These are phyloP conservation scores for Paraurostyla sp. DNA, from an alignment of 73 alveolate species.

Conservation along the genomic window DNA sequence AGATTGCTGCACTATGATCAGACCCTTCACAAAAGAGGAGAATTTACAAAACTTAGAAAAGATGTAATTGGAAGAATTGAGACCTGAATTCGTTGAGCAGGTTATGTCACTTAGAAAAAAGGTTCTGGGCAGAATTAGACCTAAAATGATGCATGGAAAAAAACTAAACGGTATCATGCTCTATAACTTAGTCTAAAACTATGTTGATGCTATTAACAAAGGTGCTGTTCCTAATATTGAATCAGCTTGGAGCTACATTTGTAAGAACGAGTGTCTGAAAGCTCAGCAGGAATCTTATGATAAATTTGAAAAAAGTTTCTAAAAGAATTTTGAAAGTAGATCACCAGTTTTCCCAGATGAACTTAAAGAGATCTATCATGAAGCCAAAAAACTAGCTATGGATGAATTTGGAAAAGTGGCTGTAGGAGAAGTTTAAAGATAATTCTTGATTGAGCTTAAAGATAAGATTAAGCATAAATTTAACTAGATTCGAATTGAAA, in stretches of 20 bases:
- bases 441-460: constrained; percentile 73
- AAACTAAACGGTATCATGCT: constrained; percentile 81
- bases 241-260: constrained; percentile 87
- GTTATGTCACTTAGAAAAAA: constrained; percentile 76
- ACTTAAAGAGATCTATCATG: constrained; percentile 78
- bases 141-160: constrained; percentile 83
- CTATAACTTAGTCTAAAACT: constrained; percentile 68
- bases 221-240: constrained; percentile 91
- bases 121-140: constrained; percentile 83
- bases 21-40: constrained; percentile 94
- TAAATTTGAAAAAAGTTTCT: constrained; percentile 70
- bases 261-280: constrained; percentile 85
- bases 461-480: constrained; percentile 76
- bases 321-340: constrained; percentile 59
- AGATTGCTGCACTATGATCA: constrained; percentile 92
- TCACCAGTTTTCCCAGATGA: constrained; percentile 74
- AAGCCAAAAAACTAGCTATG: constrained; percentile 80
- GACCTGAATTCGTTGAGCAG: constrained; percentile 86
- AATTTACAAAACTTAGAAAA: constrained; percentile 84
- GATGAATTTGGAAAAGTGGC: constrained; percentile 78
- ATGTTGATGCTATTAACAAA: constrained; percentile 80
- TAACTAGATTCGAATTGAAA: constrained; percentile 73
- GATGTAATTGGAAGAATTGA: constrained; percentile 77
- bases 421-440: constrained; percentile 85
- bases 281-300: constrained; percentile 77